These are phyloP conservation scores for Erysimum cheiranthoides DNA, from an alignment of 345 rosid genomes.

Conservation along the genomic window DNA sequence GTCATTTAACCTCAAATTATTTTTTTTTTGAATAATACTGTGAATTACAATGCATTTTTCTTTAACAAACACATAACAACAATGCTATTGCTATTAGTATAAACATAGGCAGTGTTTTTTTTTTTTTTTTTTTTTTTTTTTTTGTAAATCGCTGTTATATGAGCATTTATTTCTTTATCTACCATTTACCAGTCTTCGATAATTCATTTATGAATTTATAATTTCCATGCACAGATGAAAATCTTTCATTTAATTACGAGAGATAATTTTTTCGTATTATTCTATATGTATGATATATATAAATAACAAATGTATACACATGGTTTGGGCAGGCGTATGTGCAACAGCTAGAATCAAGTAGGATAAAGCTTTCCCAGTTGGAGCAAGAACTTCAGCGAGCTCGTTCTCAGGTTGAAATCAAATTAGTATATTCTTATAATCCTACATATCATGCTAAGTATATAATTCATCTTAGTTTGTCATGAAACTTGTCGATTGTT, in stretches of 20 bases:
- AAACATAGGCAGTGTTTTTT: neutral
- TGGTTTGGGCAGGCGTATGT: slow-evolving; percentile 83
- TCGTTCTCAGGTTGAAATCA: slow-evolving; percentile 74
- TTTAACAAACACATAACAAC: neutral
- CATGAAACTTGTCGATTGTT: slow-evolving; percentile 6
- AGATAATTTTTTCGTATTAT: neutral
- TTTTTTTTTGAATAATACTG: too few species aligned
- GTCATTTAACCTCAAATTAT: neutral
- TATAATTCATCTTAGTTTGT: neutral
- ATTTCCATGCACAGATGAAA: neutral
- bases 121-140: neutral
- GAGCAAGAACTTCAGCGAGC: slow-evolving; percentile 98
- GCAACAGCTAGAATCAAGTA: slow-evolving; percentile 93
- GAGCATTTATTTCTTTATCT: slow-evolving; percentile 12
- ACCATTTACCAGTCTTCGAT: slow-evolving; percentile 7
- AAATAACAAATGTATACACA: slow-evolving; percentile 7
- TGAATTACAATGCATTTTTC: neutral
- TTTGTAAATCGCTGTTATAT: neutral
- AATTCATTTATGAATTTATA: slow-evolving; percentile 1
- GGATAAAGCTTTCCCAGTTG: slow-evolving; percentile 82
- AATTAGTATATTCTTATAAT: neutral
- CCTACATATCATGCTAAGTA: neutral
- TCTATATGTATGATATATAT: neutral
- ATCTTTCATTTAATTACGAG: neutral
- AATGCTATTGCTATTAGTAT: neutral